Evolutionary conservation across 2,329 filamentous ascomycete genomes (phyloP).

Genomic region (Lecanicillium sp.): DNA sequence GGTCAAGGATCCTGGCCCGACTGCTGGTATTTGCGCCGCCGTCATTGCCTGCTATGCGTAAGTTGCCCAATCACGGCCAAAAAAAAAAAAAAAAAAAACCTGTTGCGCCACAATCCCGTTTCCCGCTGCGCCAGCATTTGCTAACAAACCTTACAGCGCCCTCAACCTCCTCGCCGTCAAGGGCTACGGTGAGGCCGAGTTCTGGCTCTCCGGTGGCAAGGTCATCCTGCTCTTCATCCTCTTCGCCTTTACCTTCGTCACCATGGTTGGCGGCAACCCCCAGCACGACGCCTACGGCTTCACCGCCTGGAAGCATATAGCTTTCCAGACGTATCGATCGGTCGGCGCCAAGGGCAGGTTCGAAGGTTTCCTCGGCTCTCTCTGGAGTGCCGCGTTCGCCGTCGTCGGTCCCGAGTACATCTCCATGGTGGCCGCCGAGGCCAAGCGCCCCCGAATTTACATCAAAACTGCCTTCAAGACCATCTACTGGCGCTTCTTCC

Average conservation of each 20-base stretch:
- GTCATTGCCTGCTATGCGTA: conserved; percentile 53
- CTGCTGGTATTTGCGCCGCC: conserved; percentile 54
- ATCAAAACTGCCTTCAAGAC: conserved; percentile 67
- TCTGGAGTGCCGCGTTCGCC: conserved; percentile 59
- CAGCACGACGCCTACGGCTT: conserved; percentile 63
- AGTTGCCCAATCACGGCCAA: conserved; percentile 20
- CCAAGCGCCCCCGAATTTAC: conserved; percentile 55
- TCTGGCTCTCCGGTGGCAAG: conserved; percentile 59
- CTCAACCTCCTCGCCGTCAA: conserved; percentile 62
- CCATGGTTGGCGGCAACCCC: conserved; percentile 74
- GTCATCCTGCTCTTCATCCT: conserved; percentile 61
- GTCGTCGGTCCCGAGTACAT: conserved; percentile 65
- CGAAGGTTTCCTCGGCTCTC: conserved; percentile 61
- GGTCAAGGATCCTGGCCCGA: conserved; percentile 58
- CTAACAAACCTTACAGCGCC: conserved; percentile 25
- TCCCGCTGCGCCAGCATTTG: too few species aligned
- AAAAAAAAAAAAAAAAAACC: conserved; percentile 20
- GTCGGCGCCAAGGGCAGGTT: conserved; percentile 59
- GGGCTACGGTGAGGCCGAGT: conserved; percentile 66
- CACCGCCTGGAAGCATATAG: conserved; percentile 52
- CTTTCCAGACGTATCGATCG: conserved; percentile 49
- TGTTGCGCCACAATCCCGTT: too few species aligned
- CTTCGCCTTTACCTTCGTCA: conserved; percentile 71
- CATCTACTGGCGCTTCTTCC: conserved; percentile 64
- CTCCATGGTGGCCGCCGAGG: conserved; percentile 62